These are phyloP conservation scores for Ambrosia artemisiifolia DNA, from an alignment of 129 eudicot species.

Conservation along the genomic window DNA sequence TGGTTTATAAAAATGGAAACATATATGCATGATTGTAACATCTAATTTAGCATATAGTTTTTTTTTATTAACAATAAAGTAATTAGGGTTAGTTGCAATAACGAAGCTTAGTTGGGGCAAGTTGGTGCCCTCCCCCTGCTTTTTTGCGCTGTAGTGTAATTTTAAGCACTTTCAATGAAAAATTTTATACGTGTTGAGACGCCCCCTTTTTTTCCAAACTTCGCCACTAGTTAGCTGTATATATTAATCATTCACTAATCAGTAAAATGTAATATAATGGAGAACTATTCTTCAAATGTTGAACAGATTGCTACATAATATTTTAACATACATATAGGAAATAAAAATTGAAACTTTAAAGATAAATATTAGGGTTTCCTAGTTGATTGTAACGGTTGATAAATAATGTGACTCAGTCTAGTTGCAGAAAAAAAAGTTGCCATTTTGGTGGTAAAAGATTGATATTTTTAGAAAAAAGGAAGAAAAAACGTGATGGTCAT, in stretches of 20 bases:
- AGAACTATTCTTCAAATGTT: neutral
- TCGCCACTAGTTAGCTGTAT: neutral
- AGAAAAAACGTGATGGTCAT: conserved; percentile 35
- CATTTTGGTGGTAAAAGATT: conserved; percentile 34
- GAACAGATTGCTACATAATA: neutral
- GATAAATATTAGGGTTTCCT: conserved; percentile 25
- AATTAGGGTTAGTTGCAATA: neutral
- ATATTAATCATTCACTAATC: neutral
- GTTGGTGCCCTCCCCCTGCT: too few relatives aligned
- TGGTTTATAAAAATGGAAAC: neutral
- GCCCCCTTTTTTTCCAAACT: too few relatives aligned
- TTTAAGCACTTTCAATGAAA: too few relatives aligned
- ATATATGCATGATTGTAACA: neutral
- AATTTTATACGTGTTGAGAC: too few relatives aligned
- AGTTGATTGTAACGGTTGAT: conserved; percentile 22
- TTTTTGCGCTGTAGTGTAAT: too few relatives aligned
- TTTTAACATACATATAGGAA: neutral
- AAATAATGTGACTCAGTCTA: conserved; percentile 23
- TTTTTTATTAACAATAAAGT: neutral
- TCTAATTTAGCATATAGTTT: neutral
- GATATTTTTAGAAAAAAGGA: conserved; percentile 23
- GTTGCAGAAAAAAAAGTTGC: conserved; percentile 29
- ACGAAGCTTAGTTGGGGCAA: too few relatives aligned
- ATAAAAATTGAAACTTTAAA: neutral
- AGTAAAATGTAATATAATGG: too few relatives aligned